These are phyloP conservation scores for Massarina eburnea DNA, from an alignment of 2,329 filamentous ascomycete genomes.

Conservation along the genomic window DNA sequence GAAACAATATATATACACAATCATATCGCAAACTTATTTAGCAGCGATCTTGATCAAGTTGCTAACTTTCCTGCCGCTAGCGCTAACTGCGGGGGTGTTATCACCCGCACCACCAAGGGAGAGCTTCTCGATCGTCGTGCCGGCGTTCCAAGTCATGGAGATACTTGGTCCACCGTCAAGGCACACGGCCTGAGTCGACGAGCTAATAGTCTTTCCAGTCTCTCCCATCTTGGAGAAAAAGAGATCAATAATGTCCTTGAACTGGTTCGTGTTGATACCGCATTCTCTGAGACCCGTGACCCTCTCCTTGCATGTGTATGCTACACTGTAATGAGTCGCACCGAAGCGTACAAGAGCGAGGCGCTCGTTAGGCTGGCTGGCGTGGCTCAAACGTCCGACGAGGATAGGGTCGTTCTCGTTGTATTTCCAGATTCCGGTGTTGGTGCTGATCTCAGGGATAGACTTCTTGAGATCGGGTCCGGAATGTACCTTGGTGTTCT, in stretches of 20 bases:
- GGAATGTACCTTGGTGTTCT: background rate
- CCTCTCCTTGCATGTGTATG: background rate
- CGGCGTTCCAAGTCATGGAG: conserved; percentile 4
- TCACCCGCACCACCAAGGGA: too few relatives aligned
- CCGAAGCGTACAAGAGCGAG: conserved; percentile 1
- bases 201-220: too few relatives aligned
- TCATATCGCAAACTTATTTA: too few relatives aligned
- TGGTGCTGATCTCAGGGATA: background rate
- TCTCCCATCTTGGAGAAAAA: too few relatives aligned
- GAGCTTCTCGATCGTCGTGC: too few relatives aligned
- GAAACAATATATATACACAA: too few relatives aligned
- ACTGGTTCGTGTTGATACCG: conserved; percentile 1
- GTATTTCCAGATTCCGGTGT: conserved; percentile 1
- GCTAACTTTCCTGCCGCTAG: too few relatives aligned
- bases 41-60: too few relatives aligned
- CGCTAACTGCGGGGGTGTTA: too few relatives aligned
- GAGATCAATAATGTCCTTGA: conserved; percentile 1
- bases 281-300: background rate
- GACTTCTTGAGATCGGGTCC: background rate
- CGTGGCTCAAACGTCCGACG: background rate
- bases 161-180: conserved; percentile 8
- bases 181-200: background rate
- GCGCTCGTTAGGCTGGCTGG: conserved; percentile 1
- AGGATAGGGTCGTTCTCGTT: background rate
- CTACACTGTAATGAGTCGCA: background rate